phyloP scores from a whole-genome alignment of 208 protist species.

The Crithidia thermophila region DNA sequence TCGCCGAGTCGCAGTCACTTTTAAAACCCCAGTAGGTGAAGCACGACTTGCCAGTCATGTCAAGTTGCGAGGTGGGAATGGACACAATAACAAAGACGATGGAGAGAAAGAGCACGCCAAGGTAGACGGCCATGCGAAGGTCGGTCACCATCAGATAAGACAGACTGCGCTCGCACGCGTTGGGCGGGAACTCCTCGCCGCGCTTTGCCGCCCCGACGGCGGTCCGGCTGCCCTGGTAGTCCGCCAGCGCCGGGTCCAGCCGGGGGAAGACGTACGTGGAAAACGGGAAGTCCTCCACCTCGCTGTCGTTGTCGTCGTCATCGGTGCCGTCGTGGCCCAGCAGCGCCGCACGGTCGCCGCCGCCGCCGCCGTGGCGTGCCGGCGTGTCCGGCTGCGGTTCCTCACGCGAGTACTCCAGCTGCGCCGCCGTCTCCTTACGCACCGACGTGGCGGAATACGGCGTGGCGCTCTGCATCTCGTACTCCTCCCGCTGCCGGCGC shows the following conservation, averaged over 20 bases:
- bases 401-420: conserved; percentile 6
- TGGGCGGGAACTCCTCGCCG: conserved; percentile 31
- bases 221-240: conserved; percentile 27
- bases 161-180: conserved; percentile 37
- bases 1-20: conserved; percentile 49
- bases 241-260: conserved; percentile 41
- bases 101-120: conserved; percentile 34
- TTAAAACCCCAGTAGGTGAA: conserved; percentile 87
- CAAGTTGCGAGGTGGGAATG: conserved; percentile 59
- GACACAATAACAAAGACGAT: conserved; percentile 48
- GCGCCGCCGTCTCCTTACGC: background rate
- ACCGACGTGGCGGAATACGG: conserved; percentile 12
- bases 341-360: background rate
- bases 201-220: conserved; percentile 1
- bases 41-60: conserved; percentile 38
- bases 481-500: background rate
- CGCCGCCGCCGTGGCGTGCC: too few species aligned
- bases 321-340: background rate
- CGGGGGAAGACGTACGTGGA: conserved; percentile 44
- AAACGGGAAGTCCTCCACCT: conserved; percentile 23
- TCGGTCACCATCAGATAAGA: conserved; percentile 49
- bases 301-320: conserved; percentile 19
- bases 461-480: conserved; percentile 3
- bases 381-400: background rate
- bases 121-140: conserved; percentile 37